Evolutionary conservation across 2,329 filamentous ascomycete genomes (phyloP), one percentile per base, ranked within the genome.

Genomic region (Neopestalotiopsis sp.): DNA sequence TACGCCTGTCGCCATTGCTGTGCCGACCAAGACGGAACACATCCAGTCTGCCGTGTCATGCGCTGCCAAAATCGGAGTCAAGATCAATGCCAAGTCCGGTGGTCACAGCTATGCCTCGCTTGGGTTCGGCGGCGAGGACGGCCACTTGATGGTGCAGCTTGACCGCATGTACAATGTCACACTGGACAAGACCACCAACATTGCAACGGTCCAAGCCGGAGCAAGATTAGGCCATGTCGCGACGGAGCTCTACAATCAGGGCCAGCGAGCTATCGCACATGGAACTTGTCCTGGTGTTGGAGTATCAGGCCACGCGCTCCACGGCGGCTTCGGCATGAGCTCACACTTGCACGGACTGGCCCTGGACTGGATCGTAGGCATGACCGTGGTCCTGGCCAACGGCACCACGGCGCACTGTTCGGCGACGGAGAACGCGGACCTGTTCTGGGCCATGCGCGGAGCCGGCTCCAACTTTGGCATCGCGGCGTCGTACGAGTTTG

Each of bases 41-140:
- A 80, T 86, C 40, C 79, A 81, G 64, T 78, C 79, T 68, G 82
- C 83, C 9, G 80, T 87, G 13, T 73, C 79, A 28, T 86, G 84
- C 72, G 84, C 83, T 49, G 73, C 74, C n/a, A 71, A 80, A 68
- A 73, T 77, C 28, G 76, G 76, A 9, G 76, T 83, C 66, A 84
- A 83, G 73, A 83, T 86, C 2, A 82, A 82, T 34, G 81, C 83
- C 20, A 83, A 82, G 71, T 78, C 80, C 45, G 85, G 84, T 42
- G 85, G 85, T n/a, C 85, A 86, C 72, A 85, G 82, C 5, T 87
- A 86, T 72, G 83, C 82, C 24, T 82, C 81, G 12, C 81, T 80
- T 70, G 82, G 81, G 65, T 79, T 82, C 7, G 83, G 83, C 49
- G 84, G 83, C 10, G 79, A 83, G 69, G 79, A 85, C 67, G 84